Percentiles rank a stretch among this genome's conserved stretches.
These are phyloP conservation scores for Alternaria gaisen DNA, from an alignment of 2,329 filamentous ascomycete genomes.

Conservation along the genomic window DNA sequence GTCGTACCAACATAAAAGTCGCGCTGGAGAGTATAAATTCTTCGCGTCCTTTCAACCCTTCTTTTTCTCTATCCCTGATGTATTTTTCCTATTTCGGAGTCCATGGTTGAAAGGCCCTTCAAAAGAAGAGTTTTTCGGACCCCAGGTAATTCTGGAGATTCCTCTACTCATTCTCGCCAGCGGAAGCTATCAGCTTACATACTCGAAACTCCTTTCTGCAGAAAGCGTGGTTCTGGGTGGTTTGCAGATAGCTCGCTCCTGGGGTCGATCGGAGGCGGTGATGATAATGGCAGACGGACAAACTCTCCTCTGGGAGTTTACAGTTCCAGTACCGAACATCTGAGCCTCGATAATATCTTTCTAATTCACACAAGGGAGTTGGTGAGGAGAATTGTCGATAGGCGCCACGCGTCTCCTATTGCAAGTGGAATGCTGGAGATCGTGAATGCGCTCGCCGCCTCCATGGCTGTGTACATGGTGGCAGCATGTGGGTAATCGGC, in stretches of 20 bases:
- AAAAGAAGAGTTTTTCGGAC: no score
- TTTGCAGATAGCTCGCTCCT: background rate
- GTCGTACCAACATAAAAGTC: no score
- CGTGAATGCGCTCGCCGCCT: no score
- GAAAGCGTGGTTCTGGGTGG: background rate
- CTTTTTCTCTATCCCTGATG: no score
- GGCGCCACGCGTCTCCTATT: background rate
- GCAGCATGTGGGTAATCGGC: no score
- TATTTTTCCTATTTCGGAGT: no score
- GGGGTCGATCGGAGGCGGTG: background rate
- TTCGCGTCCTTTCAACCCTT: rapidly evolving
- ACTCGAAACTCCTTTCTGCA: background rate
- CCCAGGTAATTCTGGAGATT: no score
- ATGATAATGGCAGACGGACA: background rate
- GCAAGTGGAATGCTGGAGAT: background rate
- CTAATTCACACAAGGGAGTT: background rate
- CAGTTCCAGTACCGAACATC: background rate
- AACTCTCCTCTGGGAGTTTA: background rate
- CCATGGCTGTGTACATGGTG: no score
- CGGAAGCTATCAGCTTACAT: no score
- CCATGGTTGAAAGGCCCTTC: no score
- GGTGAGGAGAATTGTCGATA: background rate
- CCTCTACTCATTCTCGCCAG: no score
- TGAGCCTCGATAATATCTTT: background rate
- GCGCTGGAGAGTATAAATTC: no score